Evolutionary conservation across 768 basidiomycete species (phyloP), one percentile per base, ranked within the genome.

Genomic region (Lentinula detonsa): DNA sequence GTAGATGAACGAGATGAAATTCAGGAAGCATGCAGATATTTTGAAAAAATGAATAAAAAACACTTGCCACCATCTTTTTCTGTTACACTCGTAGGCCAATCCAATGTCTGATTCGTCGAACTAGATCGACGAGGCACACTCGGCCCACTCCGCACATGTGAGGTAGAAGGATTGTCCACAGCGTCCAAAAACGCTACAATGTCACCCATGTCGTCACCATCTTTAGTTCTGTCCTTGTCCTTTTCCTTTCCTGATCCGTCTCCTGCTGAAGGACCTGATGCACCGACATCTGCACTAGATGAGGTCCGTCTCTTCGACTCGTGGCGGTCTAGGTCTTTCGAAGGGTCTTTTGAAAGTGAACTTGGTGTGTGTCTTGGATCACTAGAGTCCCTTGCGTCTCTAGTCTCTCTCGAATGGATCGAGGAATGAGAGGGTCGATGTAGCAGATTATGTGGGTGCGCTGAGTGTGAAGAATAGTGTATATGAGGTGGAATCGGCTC

Each of bases 131-230:
- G 46, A 48, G 7, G 18, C 46, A 2, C 8, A 48, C 18, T n/a
- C 2, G 46, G 46, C 7, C 18, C 2, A 13, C 21, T 1, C 8
- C 21, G 18, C 11, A 18, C 21, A 5, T 23, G 18, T n/a, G 46
- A 48, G 18, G 9, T 4, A 48, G 46, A n/a, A 11, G 18, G 8
- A 23, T 48, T 48, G 35, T 57, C 56, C 1, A 57, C 42, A 57
- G 56, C 39, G 28, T 57, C 42, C 15, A 57, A 48, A 18, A 57
- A 57, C 39, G 42, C 56, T n/a, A 35, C 56, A 16, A 57, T 42
- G 18, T 57, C 56, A 33, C 56, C 13, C 1, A 57, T 40, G 16
- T 49, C 48, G 9, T 31, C n/a, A 15, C n/a, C 34, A 35, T 35
- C 34, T 6, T 31, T 15, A 0, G 13, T 18, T 18, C 7, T 52